A percentile compares a stretch with the other conserved stretches of the same genome.
Conservation (phyloP, 805 yeast species). For the Torulaspora microellipsoides region DNA sequence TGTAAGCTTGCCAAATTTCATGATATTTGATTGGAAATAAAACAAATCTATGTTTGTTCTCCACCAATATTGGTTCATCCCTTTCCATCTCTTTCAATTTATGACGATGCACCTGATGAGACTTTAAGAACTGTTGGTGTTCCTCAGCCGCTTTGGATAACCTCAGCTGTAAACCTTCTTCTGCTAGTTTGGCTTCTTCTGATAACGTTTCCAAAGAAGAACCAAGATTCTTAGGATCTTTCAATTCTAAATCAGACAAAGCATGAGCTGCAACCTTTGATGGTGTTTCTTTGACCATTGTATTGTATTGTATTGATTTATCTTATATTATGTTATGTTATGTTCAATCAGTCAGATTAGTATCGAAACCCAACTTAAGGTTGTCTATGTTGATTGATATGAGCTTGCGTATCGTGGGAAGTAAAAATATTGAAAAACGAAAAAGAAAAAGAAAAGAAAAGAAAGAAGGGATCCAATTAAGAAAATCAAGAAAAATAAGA, state of each 20-base stretch:
- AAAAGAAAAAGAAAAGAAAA: no score
- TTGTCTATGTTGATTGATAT: no score
- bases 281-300: constrained; percentile 56
- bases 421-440: no score
- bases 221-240: constrained; percentile 40
- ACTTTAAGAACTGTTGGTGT: constrained; percentile 54
- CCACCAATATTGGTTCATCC: constrained; percentile 82
- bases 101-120: constrained; percentile 70
- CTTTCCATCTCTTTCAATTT: constrained; percentile 68
- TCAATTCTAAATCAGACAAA: constrained; percentile 48
- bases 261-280: constrained; percentile 60
- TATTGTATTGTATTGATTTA: no score
- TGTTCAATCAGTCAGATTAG: no score
- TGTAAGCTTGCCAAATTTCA: constrained; percentile 98
- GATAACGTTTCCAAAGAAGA: constrained; percentile 41
- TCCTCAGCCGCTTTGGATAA: constrained; percentile 33
- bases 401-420: no score
- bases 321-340: no score
- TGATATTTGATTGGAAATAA: constrained; percentile 94
- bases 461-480: no score
- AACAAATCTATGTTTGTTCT: constrained; percentile 85
- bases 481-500: no score
- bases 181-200: constrained; percentile 30
- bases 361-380: no score
- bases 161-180: constrained; percentile 25